Conservation (phyloP, 805 yeast species). For the Saccharomyces paradoxus region DNA sequence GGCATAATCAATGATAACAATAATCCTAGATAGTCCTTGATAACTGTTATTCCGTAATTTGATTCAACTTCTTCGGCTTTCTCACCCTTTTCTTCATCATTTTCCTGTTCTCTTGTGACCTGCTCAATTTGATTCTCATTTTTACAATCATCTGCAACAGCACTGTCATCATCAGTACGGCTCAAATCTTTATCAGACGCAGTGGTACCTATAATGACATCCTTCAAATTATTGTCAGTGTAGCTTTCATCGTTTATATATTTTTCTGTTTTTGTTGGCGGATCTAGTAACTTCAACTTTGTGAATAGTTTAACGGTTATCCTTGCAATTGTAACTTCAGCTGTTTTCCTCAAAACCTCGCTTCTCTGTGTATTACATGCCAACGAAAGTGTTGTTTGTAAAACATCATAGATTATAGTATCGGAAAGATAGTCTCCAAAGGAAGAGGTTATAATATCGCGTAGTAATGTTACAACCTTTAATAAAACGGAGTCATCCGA, state of each 20-base stretch:
- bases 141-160: slow-evolving; percentile 1
- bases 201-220: slow-evolving; percentile 17
- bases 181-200: not conserved
- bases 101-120: not conserved
- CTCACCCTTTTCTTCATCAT: slow-evolving; percentile 6
- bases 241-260: slow-evolving; percentile 37
- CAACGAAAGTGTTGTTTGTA: slow-evolving; percentile 83
- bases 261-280: slow-evolving; percentile 31
- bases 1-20: slow-evolving; percentile 78
- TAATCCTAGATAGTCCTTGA: slow-evolving; percentile 66
- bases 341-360: slow-evolving; percentile 80
- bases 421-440: slow-evolving; percentile 64
- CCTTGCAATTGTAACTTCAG: slow-evolving; percentile 69
- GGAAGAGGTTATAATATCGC: slow-evolving; percentile 52
- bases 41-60: slow-evolving; percentile 62
- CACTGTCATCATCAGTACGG: not conserved
- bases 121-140: not conserved
- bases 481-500: slow-evolving; percentile 87
- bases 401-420: slow-evolving; percentile 76
- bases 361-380: slow-evolving; percentile 90
- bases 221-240: slow-evolving; percentile 10
- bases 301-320: slow-evolving; percentile 64
- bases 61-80: slow-evolving; percentile 16
- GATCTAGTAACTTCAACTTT: slow-evolving; percentile 48
- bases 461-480: slow-evolving; percentile 70